Evolutionary conservation across 768 basidiomycete genomes (phyloP).

Genomic region (Tricholoma matsutake): DNA sequence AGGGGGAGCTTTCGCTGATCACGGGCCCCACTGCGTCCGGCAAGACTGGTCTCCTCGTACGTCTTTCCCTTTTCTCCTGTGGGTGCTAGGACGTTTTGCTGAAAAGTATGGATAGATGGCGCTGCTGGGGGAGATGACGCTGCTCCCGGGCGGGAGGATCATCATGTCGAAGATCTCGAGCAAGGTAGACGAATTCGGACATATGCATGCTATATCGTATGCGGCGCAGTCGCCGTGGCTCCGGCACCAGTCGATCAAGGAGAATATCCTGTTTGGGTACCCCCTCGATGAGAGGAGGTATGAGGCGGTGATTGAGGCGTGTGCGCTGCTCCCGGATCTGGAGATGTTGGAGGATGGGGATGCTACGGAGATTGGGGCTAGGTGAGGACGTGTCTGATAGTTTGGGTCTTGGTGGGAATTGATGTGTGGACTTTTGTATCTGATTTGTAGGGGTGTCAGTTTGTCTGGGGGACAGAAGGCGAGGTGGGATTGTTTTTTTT

Average conservation of each 20-base stretch:
- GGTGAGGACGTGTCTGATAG: conserved; percentile 30
- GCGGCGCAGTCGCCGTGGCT: conserved; percentile 73
- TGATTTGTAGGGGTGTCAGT: conserved; percentile 55
- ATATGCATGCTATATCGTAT: conserved; percentile 65
- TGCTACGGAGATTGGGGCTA: conserved; percentile 76
- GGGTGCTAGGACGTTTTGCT: neutral
- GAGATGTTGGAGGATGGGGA: conserved; percentile 86
- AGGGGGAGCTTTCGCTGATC: conserved; percentile 65
- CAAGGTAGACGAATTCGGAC: conserved; percentile 55
- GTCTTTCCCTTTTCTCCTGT: conserved; percentile 13
- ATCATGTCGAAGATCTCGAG: conserved; percentile 66
- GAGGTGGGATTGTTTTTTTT: conserved; percentile 37
- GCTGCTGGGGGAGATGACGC: conserved; percentile 69
- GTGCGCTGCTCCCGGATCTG: conserved; percentile 79
- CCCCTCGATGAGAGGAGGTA: conserved; percentile 74
- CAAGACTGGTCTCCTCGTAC: conserved; percentile 74
- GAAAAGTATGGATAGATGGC: conserved; percentile 48
- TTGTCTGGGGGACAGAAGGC: conserved; percentile 84
- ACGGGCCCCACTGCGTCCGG: conserved; percentile 81
- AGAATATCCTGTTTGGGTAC: conserved; percentile 80
- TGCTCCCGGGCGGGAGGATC: conserved; percentile 45
- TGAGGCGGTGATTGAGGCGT: conserved; percentile 73
- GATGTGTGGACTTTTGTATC: neutral
- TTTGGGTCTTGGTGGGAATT: neutral
- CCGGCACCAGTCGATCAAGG: conserved; percentile 68